Evolutionary conservation across 2,329 filamentous ascomycete genomes (phyloP).

Genomic region (Lachnellula hyalina): DNA sequence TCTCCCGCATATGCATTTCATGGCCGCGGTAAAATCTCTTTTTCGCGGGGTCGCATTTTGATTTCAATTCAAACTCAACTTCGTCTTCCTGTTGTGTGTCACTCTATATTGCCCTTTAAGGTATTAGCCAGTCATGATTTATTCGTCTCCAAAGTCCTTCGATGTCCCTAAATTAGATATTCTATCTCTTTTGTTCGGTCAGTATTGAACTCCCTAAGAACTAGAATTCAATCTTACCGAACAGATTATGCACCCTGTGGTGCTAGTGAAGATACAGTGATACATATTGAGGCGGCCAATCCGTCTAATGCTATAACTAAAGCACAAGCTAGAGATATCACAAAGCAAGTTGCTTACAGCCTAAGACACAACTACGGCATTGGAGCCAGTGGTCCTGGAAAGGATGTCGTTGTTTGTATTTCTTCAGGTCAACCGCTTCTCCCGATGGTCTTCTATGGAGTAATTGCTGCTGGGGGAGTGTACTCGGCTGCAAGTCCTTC

Average conservation of each 20-base stretch:
- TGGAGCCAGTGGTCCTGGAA: conserved; percentile 42
- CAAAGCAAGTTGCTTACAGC: conserved; percentile 49
- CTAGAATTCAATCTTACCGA: background rate
- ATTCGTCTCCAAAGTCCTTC: conserved; percentile 6
- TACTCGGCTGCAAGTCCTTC: conserved; percentile 50
- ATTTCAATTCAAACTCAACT: too few species aligned
- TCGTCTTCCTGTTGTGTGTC: background rate
- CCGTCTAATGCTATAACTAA: conserved; percentile 51
- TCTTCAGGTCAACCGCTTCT: conserved; percentile 52
- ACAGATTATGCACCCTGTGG: conserved; percentile 34
- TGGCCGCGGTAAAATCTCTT: background rate
- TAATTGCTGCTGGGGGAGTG: conserved; percentile 54
- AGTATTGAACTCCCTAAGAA: background rate
- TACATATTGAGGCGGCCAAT: conserved; percentile 54
- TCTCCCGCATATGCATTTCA: background rate
- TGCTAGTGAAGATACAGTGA: conserved; percentile 42
- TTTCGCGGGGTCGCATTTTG: background rate
- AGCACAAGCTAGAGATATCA: conserved; percentile 41
- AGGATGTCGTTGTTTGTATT: conserved; percentile 51
- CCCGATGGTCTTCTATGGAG: conserved; percentile 48
- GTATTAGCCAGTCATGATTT: conserved; percentile 6
- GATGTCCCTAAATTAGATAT: conserved; percentile 14
- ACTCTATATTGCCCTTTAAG: background rate
- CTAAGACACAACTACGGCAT: conserved; percentile 50
- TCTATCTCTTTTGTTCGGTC: conserved; percentile 14